These are phyloP conservation scores for Crithidia sp. DNA, from an alignment of 208 protist species.

Conservation along the genomic window DNA sequence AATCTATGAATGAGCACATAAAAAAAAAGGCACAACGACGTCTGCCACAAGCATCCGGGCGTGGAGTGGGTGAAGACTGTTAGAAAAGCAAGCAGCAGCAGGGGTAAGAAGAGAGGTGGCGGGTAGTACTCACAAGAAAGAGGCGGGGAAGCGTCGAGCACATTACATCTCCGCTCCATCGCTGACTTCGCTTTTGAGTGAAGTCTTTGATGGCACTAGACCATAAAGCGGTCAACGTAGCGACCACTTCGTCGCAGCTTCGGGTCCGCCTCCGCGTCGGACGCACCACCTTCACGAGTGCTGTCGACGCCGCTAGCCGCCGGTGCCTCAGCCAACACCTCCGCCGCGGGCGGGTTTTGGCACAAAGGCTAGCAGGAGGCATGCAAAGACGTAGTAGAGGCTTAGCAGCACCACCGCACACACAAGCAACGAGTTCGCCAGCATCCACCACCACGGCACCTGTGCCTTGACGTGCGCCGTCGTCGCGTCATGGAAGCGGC, in stretches of 20 bases:
- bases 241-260: slow-evolving; percentile 19
- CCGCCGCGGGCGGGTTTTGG: slow-evolving; percentile 37
- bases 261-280: background rate
- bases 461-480: background rate
- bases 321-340: background rate
- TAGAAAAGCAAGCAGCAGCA: too few relatives aligned
- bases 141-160: too few relatives aligned
- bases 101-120: too few relatives aligned
- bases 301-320: background rate
- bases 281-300: background rate
- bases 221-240: slow-evolving; percentile 20
- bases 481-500: background rate
- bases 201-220: too few relatives aligned
- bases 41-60: background rate
- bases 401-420: slow-evolving; percentile 46
- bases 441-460: slow-evolving; percentile 59
- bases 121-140: too few relatives aligned
- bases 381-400: slow-evolving; percentile 74
- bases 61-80: too few relatives aligned
- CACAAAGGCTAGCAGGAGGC: slow-evolving; percentile 79
- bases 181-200: too few relatives aligned
- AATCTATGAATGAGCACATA: slow-evolving; percentile 14
- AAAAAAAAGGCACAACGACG: background rate
- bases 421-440: slow-evolving; percentile 46
- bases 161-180: too few relatives aligned